phyloP scores from a whole-genome alignment of 2,329 filamentous ascomycete species.

The Coniochaeta sp. region DNA sequence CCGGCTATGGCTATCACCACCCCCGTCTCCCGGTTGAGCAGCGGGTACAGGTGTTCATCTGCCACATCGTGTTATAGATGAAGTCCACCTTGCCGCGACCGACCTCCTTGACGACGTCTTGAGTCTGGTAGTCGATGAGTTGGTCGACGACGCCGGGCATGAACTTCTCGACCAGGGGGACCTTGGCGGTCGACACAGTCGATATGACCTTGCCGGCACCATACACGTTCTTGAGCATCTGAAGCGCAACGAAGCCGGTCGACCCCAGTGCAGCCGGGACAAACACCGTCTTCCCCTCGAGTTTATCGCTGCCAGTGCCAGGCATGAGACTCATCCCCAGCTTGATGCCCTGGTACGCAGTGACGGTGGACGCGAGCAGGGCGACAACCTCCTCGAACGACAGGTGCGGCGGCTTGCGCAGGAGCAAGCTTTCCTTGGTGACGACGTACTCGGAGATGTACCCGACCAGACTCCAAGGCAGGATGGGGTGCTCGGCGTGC shows the following conservation, averaged over 20 bases:
- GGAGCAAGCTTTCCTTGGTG: slow-evolving; percentile 23
- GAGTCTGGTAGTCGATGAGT: slow-evolving; percentile 42
- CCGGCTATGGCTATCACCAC: slow-evolving; percentile 31
- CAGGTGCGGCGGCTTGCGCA: slow-evolving; percentile 21
- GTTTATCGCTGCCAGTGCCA: slow-evolving; percentile 18
- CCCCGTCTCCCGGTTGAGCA: slow-evolving; percentile 29
- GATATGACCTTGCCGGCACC: slow-evolving; percentile 39
- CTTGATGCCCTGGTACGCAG: slow-evolving; percentile 35
- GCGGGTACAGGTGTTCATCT: slow-evolving; percentile 29
- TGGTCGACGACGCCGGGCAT: slow-evolving; percentile 39
- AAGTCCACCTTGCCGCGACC: slow-evolving; percentile 39
- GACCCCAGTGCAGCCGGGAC: slow-evolving; percentile 43
- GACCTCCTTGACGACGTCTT: slow-evolving; percentile 28
- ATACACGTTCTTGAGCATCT: slow-evolving; percentile 44
- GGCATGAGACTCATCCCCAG: slow-evolving; percentile 29
- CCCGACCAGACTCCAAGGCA: slow-evolving; percentile 17
- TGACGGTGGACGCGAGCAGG: slow-evolving; percentile 28
- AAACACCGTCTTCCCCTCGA: slow-evolving; percentile 44
- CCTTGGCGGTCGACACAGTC: slow-evolving; percentile 45
- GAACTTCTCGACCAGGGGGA: slow-evolving; percentile 33
- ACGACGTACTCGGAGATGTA: slow-evolving; percentile 35
- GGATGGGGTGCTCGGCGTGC: slow-evolving; percentile 29
- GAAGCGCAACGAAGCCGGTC: slow-evolving; percentile 36
- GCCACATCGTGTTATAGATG: slow-evolving; percentile 39
- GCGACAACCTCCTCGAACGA: slow-evolving; percentile 22